Evolutionary conservation across 257 asterid genomes (phyloP), one percentile per base, ranked within the genome.

Genomic region (Thymus mandschuricus): DNA sequence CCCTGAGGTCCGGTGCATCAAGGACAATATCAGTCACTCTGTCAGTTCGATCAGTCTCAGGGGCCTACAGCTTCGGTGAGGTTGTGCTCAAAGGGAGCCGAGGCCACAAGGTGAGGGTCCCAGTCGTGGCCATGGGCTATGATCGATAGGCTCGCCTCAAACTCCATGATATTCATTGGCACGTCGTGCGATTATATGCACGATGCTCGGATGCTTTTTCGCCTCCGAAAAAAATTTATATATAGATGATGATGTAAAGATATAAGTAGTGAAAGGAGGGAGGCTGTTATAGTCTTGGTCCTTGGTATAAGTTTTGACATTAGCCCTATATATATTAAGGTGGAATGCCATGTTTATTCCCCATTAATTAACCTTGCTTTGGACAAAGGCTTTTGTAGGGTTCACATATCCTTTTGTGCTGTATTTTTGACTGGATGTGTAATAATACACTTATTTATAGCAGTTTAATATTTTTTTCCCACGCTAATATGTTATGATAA

Each of bases 71-170:
- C 83, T 95, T 95, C 41, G 99, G 99, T 21, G 96, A 92, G 87
- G 91, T 95, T 67, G 13, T 73, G 50, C 83, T 95, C 79, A 90
- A 92, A 80, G 99, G 99, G 35, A 95, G 94, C 57, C 81, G 96
- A 76, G 89, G 97, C 60, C 99, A 95, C 79, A 92, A 82, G 88
- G 99, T 92, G 60, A 83, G 94, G 75, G 81, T 95, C 65, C 99
- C 97, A 1, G 96, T 95, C 5, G 96, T 82, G 65, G 92, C 92
- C 6, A 84, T 87, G 96, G 97, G 97, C n/a, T 89, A 83, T 51
- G 44, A 87, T 27, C 89, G 86, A 70, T 91, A 84, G 73, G 59
- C 8, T 28, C 43, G 56, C 7, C 13, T 55, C 55, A 50, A 68
- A 62, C n/a, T 21, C 49, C 35, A 71, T 85, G 75, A 68, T 71